Evolutionary conservation across 495 filamentous ascomycete genomes (phyloP).

Genomic region (Xylaria cubensis): DNA sequence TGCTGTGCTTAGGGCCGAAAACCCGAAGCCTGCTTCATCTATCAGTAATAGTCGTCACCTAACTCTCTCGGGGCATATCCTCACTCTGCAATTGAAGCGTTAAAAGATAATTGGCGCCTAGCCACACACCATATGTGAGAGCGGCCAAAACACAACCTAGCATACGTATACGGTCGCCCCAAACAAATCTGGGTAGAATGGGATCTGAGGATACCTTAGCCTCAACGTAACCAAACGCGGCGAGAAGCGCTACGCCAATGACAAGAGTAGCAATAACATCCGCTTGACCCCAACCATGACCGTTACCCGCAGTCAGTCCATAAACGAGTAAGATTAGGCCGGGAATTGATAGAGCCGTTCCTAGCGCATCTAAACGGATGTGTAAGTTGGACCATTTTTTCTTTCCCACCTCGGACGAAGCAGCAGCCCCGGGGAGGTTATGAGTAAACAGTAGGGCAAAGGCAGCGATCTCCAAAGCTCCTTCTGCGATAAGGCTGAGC

Average conservation of each 20-base stretch:
- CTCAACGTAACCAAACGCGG: conserved; percentile 4
- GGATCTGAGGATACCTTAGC: not conserved
- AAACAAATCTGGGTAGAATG: not conserved
- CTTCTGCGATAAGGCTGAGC: not conserved
- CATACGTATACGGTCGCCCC: not conserved
- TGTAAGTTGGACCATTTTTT: not conserved
- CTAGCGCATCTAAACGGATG: not conserved
- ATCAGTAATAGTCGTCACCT: too few relatives aligned
- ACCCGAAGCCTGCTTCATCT: not conserved
- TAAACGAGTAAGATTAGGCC: conserved; percentile 1
- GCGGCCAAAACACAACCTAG: not conserved
- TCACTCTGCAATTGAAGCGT: conserved; percentile 4
- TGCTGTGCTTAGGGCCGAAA: not conserved
- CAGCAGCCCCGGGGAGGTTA: not conserved
- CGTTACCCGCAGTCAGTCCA: not conserved
- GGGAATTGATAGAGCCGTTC: not conserved
- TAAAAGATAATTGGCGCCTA: not conserved
- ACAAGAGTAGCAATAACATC: not conserved
- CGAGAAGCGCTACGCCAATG: not conserved
- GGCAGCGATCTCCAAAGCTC: not conserved
- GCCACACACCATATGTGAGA: conserved; percentile 7
- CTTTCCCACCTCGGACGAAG: not conserved
- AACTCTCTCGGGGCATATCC: not conserved
- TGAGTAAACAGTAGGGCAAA: not conserved
- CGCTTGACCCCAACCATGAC: not conserved